These are phyloP conservation scores for Cryptosporidium ubiquitum DNA, from an alignment of 169 alveolate genomes.

Conservation along the genomic window DNA sequence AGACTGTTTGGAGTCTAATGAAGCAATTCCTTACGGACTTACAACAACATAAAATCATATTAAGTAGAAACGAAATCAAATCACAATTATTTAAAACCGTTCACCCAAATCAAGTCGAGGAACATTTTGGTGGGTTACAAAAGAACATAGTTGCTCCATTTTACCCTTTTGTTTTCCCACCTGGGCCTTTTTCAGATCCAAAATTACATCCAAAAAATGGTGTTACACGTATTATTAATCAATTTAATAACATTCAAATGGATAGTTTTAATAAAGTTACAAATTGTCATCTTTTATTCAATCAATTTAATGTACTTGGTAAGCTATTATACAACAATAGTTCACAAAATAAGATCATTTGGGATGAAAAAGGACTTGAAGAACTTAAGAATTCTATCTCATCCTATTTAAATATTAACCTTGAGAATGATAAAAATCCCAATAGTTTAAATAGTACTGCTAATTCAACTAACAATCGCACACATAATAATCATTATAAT, in stretches of 20 bases:
- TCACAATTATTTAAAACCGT: constrained; percentile 71
- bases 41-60: constrained; percentile 81
- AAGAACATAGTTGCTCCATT: constrained; percentile 75
- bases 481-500: too few relatives aligned
- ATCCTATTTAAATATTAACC: not conserved
- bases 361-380: constrained; percentile 26
- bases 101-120: constrained; percentile 78
- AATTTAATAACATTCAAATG: not conserved
- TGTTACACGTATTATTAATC: constrained; percentile 25
- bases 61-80: constrained; percentile 67
- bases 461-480: not conserved
- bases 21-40: constrained; percentile 80
- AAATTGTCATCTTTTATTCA: constrained; percentile 43
- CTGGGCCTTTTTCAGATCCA: constrained; percentile 75
- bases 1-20: constrained; percentile 78
- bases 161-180: constrained; percentile 79
- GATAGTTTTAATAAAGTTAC: constrained; percentile 16
- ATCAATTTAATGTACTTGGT: constrained; percentile 38
- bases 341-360: not conserved
- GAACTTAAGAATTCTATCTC: not conserved
- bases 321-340: not conserved
- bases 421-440: not conserved
- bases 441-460: not conserved
- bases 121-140: constrained; percentile 80
- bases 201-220: constrained; percentile 61